Evolutionary conservation across 1,284 basidiomycete genomes (phyloP), one percentile per base, ranked within the genome.

Genomic region (Ganoderma multipileum): DNA sequence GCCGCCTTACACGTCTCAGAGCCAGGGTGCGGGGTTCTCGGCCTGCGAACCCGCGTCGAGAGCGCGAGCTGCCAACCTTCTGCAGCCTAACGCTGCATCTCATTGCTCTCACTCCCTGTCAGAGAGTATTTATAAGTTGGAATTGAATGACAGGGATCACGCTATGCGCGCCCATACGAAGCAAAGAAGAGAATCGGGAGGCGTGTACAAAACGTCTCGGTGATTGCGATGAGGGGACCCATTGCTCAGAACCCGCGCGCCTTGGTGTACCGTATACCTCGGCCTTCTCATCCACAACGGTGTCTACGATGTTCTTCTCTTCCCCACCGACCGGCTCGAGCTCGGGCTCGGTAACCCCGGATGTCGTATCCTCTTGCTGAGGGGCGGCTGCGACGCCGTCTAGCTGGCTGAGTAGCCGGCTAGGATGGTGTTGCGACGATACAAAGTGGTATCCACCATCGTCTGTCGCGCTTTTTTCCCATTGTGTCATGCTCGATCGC

Each of bases 41-140:
- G 54, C 20, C 23, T 33, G 33, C 28, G 33, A 20, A 39, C 38
- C 38, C 38, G 9, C 36, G 33, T 38, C 20, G 33, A 16, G 14
- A 26, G 50, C 11, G 6, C 26, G 7, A 20, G 11, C n/a, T n/a
- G n/a, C n/a, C n/a, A n/a, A n/a, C 52, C 33, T 58, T 58, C 55
- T 58, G 55, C 55, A 38, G 55, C 33, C 55, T 33, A 38, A 30
- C 30, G 55, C 55, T n/a, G 55, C 55, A 58, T 50, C 28, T 33
- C 33, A 38, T n/a, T 38, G 33, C 30, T 58, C 55, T 58, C 18
- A 20, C 9, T 50, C 9, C 23, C 47, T 52, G 50, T 28, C 20
- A 5, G 23, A 26, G 47, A 26, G 47, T 50, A 50, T 50, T 50
- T 12, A 30, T 55, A 28, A n/a, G n/a, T n/a, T n/a, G n/a, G n/a